These are phyloP conservation scores for Lachancea kluyveri DNA, from an alignment of 805 yeast genomes.

Conservation along the genomic window DNA sequence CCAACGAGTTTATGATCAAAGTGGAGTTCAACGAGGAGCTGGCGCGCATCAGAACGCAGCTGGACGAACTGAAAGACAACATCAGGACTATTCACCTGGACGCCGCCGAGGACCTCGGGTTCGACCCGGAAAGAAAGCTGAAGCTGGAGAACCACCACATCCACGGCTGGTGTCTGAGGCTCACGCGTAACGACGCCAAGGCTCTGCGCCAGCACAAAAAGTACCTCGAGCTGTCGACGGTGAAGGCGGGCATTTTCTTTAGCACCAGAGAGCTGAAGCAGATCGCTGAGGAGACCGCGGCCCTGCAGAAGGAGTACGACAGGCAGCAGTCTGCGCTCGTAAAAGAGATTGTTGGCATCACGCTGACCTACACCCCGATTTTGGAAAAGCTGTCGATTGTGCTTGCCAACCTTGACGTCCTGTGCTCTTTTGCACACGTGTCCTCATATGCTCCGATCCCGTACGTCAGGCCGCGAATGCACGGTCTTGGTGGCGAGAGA, in stretches of 20 bases:
- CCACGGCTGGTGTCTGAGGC: slow-evolving; percentile 92
- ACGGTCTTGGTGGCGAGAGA: slow-evolving; percentile 44
- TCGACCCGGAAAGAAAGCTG: slow-evolving; percentile 82
- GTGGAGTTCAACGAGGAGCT: slow-evolving; percentile 86
- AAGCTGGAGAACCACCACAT: slow-evolving; percentile 82
- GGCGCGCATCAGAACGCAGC: slow-evolving; percentile 48
- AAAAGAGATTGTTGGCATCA: slow-evolving; percentile 72
- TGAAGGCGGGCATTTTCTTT: slow-evolving; percentile 92
- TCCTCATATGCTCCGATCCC: slow-evolving; percentile 78
- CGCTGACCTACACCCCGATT: slow-evolving; percentile 75
- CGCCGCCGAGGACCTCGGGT: slow-evolving; percentile 66
- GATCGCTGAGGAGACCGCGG: slow-evolving; percentile 52
- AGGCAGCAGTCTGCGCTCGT: slow-evolving; percentile 73
- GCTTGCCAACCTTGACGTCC: slow-evolving; percentile 75
- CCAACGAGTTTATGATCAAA: slow-evolving; percentile 71
- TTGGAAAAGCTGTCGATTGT: slow-evolving; percentile 59
- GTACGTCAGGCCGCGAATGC: slow-evolving; percentile 68
- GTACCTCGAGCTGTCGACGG: slow-evolving; percentile 79
- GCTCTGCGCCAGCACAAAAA: slow-evolving; percentile 54
- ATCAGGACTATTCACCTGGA: slow-evolving; percentile 56
- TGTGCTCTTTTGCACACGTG: slow-evolving; percentile 79
- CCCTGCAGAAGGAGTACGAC: slow-evolving; percentile 61
- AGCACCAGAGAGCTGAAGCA: slow-evolving; percentile 62
- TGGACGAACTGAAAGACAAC: slow-evolving; percentile 47
- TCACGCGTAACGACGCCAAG: slow-evolving; percentile 84